Conservation (phyloP, 140 eudicot genomes). For the Anethum foeniculum region DNA sequence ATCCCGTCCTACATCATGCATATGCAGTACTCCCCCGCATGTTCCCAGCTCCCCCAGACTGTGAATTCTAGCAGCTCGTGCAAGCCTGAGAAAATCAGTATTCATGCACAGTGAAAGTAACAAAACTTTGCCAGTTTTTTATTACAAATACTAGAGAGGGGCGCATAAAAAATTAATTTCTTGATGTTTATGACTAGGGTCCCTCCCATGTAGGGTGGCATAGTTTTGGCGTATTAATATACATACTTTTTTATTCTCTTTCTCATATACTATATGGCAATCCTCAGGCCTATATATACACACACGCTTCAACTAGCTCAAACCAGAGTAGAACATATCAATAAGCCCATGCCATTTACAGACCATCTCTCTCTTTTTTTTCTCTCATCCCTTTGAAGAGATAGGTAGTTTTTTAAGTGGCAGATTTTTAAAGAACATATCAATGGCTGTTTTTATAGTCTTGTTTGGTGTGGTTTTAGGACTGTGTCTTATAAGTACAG, state of each 20-base stretch:
- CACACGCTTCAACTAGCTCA: constrained; percentile 11
- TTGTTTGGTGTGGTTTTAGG: constrained; percentile 15
- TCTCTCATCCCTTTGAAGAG: background rate
- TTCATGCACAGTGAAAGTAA: constrained; percentile 5
- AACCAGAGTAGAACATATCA: constrained; percentile 4
- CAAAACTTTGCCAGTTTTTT: background rate
- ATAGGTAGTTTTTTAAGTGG: background rate
- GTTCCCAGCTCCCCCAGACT: background rate
- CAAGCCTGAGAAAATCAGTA: background rate
- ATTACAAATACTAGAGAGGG: background rate
- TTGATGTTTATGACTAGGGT: constrained; percentile 18
- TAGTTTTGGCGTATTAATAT: constrained; percentile 22
- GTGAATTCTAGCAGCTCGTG: constrained; percentile 3
- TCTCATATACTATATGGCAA: background rate
- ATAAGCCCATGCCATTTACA: constrained; percentile 18
- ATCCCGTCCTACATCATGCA: no score
- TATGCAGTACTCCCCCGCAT: background rate
- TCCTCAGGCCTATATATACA: constrained; percentile 25
- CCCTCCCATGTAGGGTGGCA: constrained; percentile 21
- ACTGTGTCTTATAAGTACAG: constrained; percentile 13
- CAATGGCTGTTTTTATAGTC: constrained; percentile 28
- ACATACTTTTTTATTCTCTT: constrained; percentile 1
- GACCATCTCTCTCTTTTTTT: background rate
- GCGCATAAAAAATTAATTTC: constrained; percentile 6
- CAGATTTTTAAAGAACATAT: background rate